Evolutionary conservation across 176 grass and related monocot genomes (phyloP).

Genomic region (Eragrostis nindensis): DNA sequence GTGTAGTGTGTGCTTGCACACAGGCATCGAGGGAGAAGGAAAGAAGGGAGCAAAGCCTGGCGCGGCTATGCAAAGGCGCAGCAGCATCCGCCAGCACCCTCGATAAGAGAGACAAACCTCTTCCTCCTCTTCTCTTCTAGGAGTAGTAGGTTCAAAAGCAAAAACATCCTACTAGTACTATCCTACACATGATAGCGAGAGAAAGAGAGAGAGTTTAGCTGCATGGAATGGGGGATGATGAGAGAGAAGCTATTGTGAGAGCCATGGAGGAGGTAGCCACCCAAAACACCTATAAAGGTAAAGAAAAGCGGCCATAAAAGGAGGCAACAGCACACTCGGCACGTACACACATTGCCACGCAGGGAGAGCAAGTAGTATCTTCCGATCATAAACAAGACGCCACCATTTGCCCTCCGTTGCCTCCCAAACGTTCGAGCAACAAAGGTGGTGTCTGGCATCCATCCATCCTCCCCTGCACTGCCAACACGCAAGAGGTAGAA

Average conservation of each 20-base stretch:
- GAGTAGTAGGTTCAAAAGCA: neutral
- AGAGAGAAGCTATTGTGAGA: neutral
- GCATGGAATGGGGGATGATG: neutral
- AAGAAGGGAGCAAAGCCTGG: conserved; percentile 68
- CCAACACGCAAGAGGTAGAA: neutral
- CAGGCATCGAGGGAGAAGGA: conserved; percentile 8
- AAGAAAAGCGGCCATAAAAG: conserved; percentile 42
- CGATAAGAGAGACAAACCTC: conserved; percentile 62
- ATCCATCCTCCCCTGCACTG: neutral
- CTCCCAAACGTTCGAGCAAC: neutral
- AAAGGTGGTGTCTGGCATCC: neutral
- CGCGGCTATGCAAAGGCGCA: conserved; percentile 51
- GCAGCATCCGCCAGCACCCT: conserved; percentile 1
- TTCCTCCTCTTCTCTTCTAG: neutral
- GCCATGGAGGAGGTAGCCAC: neutral
- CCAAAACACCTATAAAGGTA: conserved; percentile 34
- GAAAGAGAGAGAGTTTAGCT: neutral
- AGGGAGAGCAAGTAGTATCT: neutral
- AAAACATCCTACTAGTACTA: neutral
- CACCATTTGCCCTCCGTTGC: too few species aligned
- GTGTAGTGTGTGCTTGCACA: conserved; percentile 8
- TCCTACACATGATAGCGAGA: neutral
- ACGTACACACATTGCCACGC: neutral
- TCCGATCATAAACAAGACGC: neutral
- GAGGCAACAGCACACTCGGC: conserved; percentile 14